A percentile compares a stretch with the other conserved stretches of the same genome.
phyloP scores from a whole-genome alignment of 2,329 filamentous ascomycete species.

The Sodiomyces alkalinus region DNA sequence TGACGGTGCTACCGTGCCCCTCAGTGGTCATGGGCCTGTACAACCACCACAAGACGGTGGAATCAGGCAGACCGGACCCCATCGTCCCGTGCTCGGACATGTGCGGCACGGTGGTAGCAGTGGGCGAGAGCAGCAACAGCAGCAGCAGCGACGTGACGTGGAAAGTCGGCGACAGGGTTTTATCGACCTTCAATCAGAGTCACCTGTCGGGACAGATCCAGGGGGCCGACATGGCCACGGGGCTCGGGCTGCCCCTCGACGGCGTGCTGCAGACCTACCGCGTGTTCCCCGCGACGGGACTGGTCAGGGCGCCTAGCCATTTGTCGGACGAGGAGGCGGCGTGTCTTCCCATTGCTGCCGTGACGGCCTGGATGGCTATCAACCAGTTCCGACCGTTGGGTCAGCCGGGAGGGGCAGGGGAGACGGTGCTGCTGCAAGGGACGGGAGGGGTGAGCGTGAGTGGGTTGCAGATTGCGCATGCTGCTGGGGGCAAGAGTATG shows the following conservation, averaged over 20 bases:
- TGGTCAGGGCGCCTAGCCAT: slow-evolving; percentile 42
- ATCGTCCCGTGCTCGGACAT: slow-evolving; percentile 57
- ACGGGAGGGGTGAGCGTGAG: slow-evolving; percentile 37
- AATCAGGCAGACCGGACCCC: slow-evolving; percentile 17
- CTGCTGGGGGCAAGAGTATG: slow-evolving; percentile 30
- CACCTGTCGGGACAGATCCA: slow-evolving; percentile 44
- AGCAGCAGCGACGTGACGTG: slow-evolving; percentile 23
- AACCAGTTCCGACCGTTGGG: slow-evolving; percentile 43
- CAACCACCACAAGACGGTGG: slow-evolving; percentile 44
- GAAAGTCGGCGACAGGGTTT: slow-evolving; percentile 47
- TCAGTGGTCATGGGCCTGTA: slow-evolving; percentile 51
- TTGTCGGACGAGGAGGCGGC: slow-evolving; percentile 43
- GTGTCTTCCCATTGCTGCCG: slow-evolving; percentile 43
- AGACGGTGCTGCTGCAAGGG: slow-evolving; percentile 35
- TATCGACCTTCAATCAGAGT: slow-evolving; percentile 46
- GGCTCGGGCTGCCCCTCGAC: slow-evolving; percentile 43
- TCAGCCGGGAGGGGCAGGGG: slow-evolving; percentile 27
- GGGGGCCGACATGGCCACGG: slow-evolving; percentile 35
- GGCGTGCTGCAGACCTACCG: slow-evolving; percentile 45
- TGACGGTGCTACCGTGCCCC: no score
- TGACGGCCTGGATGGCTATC: slow-evolving; percentile 52
- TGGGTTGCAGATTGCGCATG: slow-evolving; percentile 38
- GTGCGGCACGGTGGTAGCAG: slow-evolving; percentile 44
- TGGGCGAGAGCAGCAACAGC: slow-evolving; percentile 24
- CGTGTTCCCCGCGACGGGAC: slow-evolving; percentile 38